Percentiles rank a stretch among this genome's conserved stretches.
phyloP scores from a whole-genome alignment of 192 early-diverging fungal genomes.

The Coemansia sp. region DNA sequence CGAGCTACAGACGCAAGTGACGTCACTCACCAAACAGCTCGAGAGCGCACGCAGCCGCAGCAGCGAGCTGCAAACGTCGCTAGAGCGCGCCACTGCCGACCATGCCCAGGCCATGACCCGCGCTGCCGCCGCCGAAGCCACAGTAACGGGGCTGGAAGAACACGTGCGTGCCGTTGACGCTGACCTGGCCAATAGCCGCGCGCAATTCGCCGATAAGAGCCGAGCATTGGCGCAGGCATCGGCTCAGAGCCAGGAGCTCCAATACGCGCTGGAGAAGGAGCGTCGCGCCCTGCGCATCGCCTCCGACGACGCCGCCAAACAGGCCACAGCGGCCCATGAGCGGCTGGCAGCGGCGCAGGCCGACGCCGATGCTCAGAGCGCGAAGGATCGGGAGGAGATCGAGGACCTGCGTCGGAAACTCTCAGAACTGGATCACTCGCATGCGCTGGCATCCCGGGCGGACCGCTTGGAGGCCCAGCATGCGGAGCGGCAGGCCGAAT shows the following conservation, averaged over 20 bases:
- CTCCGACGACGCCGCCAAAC: slow-evolving; percentile 17
- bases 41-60: slow-evolving; percentile 11
- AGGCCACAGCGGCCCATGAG: slow-evolving; percentile 17
- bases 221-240: slow-evolving; percentile 30
- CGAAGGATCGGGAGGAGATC: slow-evolving; percentile 10
- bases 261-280: slow-evolving; percentile 46
- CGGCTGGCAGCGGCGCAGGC: slow-evolving; percentile 30
- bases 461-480: slow-evolving; percentile 39
- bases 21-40: neutral
- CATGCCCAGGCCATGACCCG: neutral
- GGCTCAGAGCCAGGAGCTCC: slow-evolving; percentile 42
- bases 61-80: neutral
- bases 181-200: slow-evolving; percentile 49
- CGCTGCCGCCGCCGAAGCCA: neutral
- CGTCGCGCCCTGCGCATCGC: slow-evolving; percentile 15
- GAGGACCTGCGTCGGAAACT: slow-evolving; percentile 25
- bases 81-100: slow-evolving; percentile 1
- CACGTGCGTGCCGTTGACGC: slow-evolving; percentile 46
- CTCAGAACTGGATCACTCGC: slow-evolving; percentile 25
- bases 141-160: slow-evolving; percentile 19
- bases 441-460: slow-evolving; percentile 17
- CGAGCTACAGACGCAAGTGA: slow-evolving; percentile 22
- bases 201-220: slow-evolving; percentile 53
- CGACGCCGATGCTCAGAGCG: slow-evolving; percentile 12
- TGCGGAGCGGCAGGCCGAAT: slow-evolving; percentile 40